A percentile compares a stretch with the other conserved stretches of the same genome.
phyloP scores from a whole-genome alignment of 2,329 filamentous ascomycete species.

The Tolypocladium tropicale region DNA sequence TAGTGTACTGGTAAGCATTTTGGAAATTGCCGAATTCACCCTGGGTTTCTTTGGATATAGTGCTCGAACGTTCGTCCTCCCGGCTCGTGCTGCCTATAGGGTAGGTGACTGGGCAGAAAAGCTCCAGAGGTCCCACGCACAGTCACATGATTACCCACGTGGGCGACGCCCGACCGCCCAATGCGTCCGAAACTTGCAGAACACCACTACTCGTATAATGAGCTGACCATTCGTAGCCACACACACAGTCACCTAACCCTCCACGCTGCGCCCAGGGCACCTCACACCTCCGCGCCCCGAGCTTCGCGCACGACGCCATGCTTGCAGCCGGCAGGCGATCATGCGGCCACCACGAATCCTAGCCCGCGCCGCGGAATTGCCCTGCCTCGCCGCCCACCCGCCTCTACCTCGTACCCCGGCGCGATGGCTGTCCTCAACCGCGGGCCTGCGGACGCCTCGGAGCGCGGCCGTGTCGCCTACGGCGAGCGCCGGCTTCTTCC shows the following conservation, averaged over 20 bases:
- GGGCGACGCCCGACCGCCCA: background rate
- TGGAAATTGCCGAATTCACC: too few species aligned
- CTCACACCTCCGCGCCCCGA: background rate
- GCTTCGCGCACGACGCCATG: background rate
- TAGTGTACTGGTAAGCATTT: too few species aligned
- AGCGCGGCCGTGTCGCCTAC: slow-evolving; percentile 9
- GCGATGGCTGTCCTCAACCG: slow-evolving; percentile 21
- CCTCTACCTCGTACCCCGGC: slow-evolving; percentile 5
- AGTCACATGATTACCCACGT: background rate
- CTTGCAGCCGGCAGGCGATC: background rate
- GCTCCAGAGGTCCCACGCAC: too few species aligned
- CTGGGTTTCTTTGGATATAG: too few species aligned
- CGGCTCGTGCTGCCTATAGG: too few species aligned
- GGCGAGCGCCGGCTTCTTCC: slow-evolving; percentile 17
- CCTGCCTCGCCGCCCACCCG: background rate
- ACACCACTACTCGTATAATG: too few species aligned
- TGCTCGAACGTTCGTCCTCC: too few species aligned
- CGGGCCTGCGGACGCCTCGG: slow-evolving; percentile 12
- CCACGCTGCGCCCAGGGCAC: background rate
- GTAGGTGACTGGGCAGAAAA: too few species aligned
- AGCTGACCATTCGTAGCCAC: background rate
- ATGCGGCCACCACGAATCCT: slow-evolving; percentile 17
- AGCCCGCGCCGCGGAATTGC: slow-evolving; percentile 1
- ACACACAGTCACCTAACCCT: too few species aligned
- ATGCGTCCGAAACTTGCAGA: background rate